These are phyloP conservation scores for Vigna angularis DNA, from an alignment of 306 rosid species.

Conservation along the genomic window DNA sequence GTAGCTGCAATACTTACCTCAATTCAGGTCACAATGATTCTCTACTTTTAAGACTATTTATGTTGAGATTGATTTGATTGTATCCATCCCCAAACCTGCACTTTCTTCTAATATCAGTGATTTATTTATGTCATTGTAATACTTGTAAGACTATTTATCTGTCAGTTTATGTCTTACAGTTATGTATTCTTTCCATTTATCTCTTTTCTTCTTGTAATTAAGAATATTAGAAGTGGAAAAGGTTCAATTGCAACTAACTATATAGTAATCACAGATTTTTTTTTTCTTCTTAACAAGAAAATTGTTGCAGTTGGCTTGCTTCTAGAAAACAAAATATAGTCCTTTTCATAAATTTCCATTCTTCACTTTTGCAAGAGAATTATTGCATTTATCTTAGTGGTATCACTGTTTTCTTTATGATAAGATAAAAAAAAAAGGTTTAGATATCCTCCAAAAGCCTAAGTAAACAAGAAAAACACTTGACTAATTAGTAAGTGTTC, in stretches of 20 bases:
- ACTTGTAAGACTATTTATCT: background rate
- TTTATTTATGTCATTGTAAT: too few relatives aligned
- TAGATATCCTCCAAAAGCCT: too few relatives aligned
- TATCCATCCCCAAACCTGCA: too few relatives aligned
- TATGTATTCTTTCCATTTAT: background rate
- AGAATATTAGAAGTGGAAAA: background rate
- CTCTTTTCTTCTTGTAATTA: background rate
- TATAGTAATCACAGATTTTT: background rate
- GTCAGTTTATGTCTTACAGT: background rate
- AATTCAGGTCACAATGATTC: constrained; percentile 66
- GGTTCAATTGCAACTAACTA: background rate
- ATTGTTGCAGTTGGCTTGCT: background rate
- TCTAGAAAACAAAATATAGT: background rate
- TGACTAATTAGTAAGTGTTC: background rate
- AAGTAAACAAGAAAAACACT: background rate
- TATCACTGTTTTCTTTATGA: too few relatives aligned
- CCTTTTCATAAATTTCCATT: background rate
- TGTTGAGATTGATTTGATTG: too few relatives aligned
- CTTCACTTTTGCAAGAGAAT: too few relatives aligned
- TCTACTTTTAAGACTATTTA: background rate
- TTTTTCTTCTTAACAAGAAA: background rate
- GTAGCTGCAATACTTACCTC: constrained; percentile 92
- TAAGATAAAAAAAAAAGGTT: too few relatives aligned
- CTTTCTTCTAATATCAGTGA: too few relatives aligned
- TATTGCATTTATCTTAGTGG: too few relatives aligned